Evolutionary conservation across 176 grass and related monocot species (phyloP), one percentile per base, ranked within the genome.

Genomic region (Melocanna baccifera): DNA sequence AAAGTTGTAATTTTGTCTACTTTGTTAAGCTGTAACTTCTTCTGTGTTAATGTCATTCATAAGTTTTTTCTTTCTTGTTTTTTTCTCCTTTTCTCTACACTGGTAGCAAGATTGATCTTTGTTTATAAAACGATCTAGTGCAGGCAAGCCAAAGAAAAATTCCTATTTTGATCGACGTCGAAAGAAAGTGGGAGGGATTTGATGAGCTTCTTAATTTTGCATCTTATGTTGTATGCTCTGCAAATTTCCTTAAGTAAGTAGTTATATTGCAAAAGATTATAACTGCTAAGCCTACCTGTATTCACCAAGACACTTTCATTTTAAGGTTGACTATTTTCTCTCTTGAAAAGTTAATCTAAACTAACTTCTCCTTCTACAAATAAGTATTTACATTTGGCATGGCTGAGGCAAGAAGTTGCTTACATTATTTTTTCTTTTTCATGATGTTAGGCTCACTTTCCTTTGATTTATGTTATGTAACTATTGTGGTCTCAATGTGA

Each of bases 181-280:
- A 98, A 81, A 88, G 91, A 87, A 94, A 94, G 26, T 90, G 95
- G 75, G 95, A 98, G 30, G 92, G 95, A 71, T 73, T 97, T 40
- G 92, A 94, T 20, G 95, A 93, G 72, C 91, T 97, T 77, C 88
- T 97, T 70, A 93, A 93, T 55, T 79, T 90, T 75, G 90, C 95
- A 76, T 86, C 92, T 58, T 97, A 94, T 64, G 71, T 97, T 89
- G 92, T 97, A 75, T 97, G 95, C 79, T 94, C 95, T 65, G 87
- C 94, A 97, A 93, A 67, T 94, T 97, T 74, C 95, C 95, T 76
- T 63, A 65, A 79, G 95, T 86, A 88, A 79, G 26, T 45, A 80
- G 56, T 84, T 80, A 30, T 77, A 63, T 42, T 43, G 30, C 74
- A 52, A 28, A 73, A 64, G 19, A 39, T 29, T 45, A 29, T 56